Evolutionary conservation across 2,329 filamentous ascomycete species (phyloP).

Genomic region (Zopfia rhizophila): DNA sequence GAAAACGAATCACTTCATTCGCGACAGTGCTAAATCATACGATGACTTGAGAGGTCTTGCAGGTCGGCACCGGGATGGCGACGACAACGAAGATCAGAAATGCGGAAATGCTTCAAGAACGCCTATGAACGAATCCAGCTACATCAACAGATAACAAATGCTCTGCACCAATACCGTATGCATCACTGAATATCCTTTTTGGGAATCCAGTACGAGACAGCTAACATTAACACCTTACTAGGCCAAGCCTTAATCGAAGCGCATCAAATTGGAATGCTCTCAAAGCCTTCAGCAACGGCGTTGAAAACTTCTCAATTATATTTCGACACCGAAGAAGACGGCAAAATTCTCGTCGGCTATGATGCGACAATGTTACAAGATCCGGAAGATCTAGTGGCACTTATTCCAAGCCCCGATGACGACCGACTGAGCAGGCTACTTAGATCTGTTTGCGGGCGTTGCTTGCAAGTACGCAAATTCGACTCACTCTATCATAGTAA

Average conservation of each 20-base stretch:
- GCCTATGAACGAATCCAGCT: slow-evolving; percentile 2
- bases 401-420: slow-evolving; percentile 1
- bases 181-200: too few species aligned
- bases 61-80: neutral
- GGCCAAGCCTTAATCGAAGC: slow-evolving; percentile 4
- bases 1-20: neutral
- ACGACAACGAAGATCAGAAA: neutral
- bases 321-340: too few species aligned
- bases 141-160: slow-evolving; percentile 1
- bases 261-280: neutral
- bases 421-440: slow-evolving; percentile 9
- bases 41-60: slow-evolving; percentile 2
- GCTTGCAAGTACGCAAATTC: slow-evolving; percentile 1
- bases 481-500: too few species aligned
- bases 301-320: neutral
- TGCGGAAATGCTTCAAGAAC: slow-evolving; percentile 2
- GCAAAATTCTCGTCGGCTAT: slow-evolving; percentile 5
- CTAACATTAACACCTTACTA: neutral
- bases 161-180: slow-evolving; percentile 11
- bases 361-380: slow-evolving; percentile 3
- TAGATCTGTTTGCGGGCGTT: slow-evolving; percentile 2
- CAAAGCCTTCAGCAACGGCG: slow-evolving; percentile 3
- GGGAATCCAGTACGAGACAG: too few species aligned
- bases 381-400: slow-evolving; percentile 3
- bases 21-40: slow-evolving; percentile 3